Evolutionary conservation across 495 filamentous ascomycete species (phyloP).

Genomic region (Tuber melanosporum): DNA sequence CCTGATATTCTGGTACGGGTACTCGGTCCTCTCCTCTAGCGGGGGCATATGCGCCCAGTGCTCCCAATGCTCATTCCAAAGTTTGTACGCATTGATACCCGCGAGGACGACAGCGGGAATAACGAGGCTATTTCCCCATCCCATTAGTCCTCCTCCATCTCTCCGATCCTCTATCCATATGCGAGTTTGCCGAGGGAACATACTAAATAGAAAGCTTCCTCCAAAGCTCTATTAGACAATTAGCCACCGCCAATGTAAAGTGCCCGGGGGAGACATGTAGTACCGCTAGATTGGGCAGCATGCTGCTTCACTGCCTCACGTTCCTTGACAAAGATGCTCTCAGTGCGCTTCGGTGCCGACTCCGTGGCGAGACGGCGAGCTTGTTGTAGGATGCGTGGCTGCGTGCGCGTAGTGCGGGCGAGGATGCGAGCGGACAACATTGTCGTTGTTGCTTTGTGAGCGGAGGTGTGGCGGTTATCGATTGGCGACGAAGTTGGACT

Average conservation of each 20-base stretch:
- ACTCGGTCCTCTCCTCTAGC: constrained; percentile 79
- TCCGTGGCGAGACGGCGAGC: constrained; percentile 36
- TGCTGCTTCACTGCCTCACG: constrained; percentile 77
- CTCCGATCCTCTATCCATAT: constrained; percentile 9
- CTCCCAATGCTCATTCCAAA: constrained; percentile 94
- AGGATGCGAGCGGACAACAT: constrained; percentile 33
- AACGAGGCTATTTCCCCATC: constrained; percentile 52
- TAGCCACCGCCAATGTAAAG: constrained; percentile 6
- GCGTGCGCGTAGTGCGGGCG: constrained; percentile 51
- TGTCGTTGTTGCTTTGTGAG: constrained; percentile 13
- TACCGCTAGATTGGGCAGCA: constrained; percentile 70
- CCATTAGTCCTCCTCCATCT: constrained; percentile 8
- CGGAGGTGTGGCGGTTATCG: background rate
- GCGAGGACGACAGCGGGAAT: constrained; percentile 64
- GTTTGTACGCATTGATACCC: constrained; percentile 70
- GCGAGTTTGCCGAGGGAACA: constrained; percentile 34
- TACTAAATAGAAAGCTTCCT: constrained; percentile 91
- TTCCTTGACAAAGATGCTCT: constrained; percentile 87
- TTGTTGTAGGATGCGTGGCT: constrained; percentile 50
- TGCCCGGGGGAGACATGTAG: constrained; percentile 37
- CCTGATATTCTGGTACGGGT: constrained; percentile 90
- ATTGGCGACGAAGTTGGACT: background rate
- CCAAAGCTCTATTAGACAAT: constrained; percentile 66
- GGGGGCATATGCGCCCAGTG: constrained; percentile 81
- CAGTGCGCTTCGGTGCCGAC: constrained; percentile 45